Evolutionary conservation across 371 early-diverging fungal genomes (phyloP).

Genomic region (Gilbertella persicaria): DNA sequence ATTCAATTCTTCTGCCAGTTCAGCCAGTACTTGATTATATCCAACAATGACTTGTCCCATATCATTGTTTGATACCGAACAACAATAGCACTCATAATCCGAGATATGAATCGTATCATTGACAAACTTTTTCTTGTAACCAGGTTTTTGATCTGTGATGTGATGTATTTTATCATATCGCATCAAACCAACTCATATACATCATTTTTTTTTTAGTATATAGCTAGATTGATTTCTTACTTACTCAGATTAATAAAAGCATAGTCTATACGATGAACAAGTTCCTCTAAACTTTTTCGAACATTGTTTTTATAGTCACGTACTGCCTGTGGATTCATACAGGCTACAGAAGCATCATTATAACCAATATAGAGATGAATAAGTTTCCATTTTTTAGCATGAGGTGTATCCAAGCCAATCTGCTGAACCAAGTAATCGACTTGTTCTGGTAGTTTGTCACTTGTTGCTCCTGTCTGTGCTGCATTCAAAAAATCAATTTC

Average conservation of each 20-base stretch:
- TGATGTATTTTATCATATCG: slow-evolving; percentile 19
- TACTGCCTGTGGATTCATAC: slow-evolving; percentile 19
- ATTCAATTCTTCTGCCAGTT: slow-evolving; percentile 5
- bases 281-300: background rate
- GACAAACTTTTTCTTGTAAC: slow-evolving; percentile 30
- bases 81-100: slow-evolving; percentile 35
- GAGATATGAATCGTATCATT: slow-evolving; percentile 21
- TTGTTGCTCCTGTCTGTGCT: slow-evolving; percentile 41
- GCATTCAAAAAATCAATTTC: slow-evolving; percentile 37
- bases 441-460: slow-evolving; percentile 25
- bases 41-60: background rate
- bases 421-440: slow-evolving; percentile 31
- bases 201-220: slow-evolving; percentile 11
- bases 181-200: slow-evolving; percentile 16
- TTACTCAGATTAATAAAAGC: slow-evolving; percentile 27
- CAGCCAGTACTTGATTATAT: slow-evolving; percentile 3
- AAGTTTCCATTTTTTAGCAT: slow-evolving; percentile 33
- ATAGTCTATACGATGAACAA: slow-evolving; percentile 10
- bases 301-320: slow-evolving; percentile 9
- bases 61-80: slow-evolving; percentile 8
- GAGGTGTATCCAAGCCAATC: slow-evolving; percentile 21
- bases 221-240: background rate
- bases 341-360: slow-evolving; percentile 34
- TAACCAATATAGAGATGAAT: slow-evolving; percentile 36
- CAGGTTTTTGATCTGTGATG: slow-evolving; percentile 12